Evolutionary conservation across 352 stramenopile species (phyloP).

Genomic region (Pythium aristosporum): DNA sequence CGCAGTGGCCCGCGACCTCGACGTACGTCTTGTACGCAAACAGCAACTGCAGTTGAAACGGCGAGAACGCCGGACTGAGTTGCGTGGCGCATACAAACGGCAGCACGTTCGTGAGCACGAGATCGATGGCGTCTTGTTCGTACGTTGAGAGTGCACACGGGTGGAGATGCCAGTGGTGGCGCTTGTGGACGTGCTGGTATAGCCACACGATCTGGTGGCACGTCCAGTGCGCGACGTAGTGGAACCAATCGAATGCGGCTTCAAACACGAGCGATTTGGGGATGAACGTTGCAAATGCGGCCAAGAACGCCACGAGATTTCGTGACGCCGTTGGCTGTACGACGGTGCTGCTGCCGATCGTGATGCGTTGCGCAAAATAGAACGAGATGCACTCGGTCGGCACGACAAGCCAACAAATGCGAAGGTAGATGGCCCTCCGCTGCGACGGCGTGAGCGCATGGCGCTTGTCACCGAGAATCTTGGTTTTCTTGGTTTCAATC

Average conservation of each 20-base stretch:
- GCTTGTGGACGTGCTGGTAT: constrained; percentile 83
- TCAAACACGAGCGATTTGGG: constrained; percentile 86
- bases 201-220: constrained; percentile 69
- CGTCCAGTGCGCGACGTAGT: constrained; percentile 75
- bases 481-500: constrained; percentile 68
- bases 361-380: constrained; percentile 35
- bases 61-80: constrained; percentile 46
- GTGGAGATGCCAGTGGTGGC: constrained; percentile 75
- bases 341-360: neutral
- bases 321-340: neutral
- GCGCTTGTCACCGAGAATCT: constrained; percentile 67
- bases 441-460: constrained; percentile 42
- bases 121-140: constrained; percentile 74
- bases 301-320: constrained; percentile 26
- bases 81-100: constrained; percentile 57
- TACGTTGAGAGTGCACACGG: constrained; percentile 82
- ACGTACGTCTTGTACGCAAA: constrained; percentile 91
- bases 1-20: constrained; percentile 81
- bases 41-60: constrained; percentile 68
- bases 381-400: constrained; percentile 71
- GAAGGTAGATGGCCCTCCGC: constrained; percentile 47
- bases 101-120: constrained; percentile 76
- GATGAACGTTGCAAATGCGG: constrained; percentile 64
- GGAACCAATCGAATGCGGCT: constrained; percentile 84
- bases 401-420: constrained; percentile 66